phyloP scores from a whole-genome alignment of 1,284 basidiomycete species.

The Ustilago cynodontis region DNA sequence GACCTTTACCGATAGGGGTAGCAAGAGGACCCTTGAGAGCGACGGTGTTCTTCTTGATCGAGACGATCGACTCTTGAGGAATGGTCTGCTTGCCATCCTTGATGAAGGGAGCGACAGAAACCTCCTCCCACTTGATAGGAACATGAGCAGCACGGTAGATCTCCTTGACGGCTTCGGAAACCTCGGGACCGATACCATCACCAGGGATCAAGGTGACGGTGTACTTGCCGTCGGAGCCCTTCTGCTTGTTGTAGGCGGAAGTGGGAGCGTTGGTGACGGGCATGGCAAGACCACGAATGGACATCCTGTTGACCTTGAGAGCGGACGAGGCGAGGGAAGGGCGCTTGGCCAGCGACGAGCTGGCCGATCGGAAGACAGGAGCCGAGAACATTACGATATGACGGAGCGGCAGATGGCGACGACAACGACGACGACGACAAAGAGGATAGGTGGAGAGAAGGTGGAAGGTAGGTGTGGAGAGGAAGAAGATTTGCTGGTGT shows the following conservation, averaged over 20 bases:
- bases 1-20: conserved; percentile 92
- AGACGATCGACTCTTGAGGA: conserved; percentile 89
- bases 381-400: conserved; percentile 36
- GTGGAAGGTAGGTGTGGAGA: conserved; percentile 20
- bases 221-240: conserved; percentile 80
- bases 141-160: conserved; percentile 86
- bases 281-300: conserved; percentile 58
- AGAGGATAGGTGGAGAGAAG: conserved; percentile 12
- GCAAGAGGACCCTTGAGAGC: conserved; percentile 85
- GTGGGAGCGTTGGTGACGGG: conserved; percentile 62
- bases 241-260: conserved; percentile 66
- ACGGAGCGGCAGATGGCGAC: neutral
- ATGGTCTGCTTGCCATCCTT: conserved; percentile 96
- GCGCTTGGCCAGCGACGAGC: conserved; percentile 54
- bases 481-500: conserved; percentile 25
- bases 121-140: conserved; percentile 86
- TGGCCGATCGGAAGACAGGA: conserved; percentile 48
- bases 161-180: conserved; percentile 92
- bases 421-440: conserved; percentile 6
- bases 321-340: conserved; percentile 49
- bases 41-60: conserved; percentile 96
- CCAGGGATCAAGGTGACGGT: conserved; percentile 91
- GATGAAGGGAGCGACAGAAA: conserved; percentile 88
- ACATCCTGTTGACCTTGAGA: conserved; percentile 47
- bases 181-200: conserved; percentile 97